Base-by-base conservation (phyloP, 306 rosid species). In the Cicer arietinum region DNA sequence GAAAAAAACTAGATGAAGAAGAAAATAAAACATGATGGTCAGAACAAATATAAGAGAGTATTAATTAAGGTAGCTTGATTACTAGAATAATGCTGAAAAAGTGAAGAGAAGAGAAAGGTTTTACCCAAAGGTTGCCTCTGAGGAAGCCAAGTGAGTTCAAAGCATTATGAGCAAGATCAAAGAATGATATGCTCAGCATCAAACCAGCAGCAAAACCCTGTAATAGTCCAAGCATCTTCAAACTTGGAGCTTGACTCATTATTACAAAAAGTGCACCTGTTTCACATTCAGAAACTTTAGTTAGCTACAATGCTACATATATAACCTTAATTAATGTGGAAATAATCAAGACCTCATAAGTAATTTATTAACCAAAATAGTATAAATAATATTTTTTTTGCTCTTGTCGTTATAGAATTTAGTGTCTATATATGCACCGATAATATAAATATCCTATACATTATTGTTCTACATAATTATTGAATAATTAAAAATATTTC, bases 201-300 rank as follows among this genome's bases (percentile, higher is more conserved):
- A 95, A 85, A 81, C 99, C 99, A 62, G 99, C 98, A 59, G 97
- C 98, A 88, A 95, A 95, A 62, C 96, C 98, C 97, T 95, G 99
- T 77, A 90, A 76, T 65, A 92, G 86, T 42, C 98, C 98, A 65
- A 95, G 99, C 92, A 85, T 82, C 88, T 88, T 95, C 94, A 95
- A 83, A 83, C 87, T 92, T 48, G 97, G 99, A 71, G 99, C 80
- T 78, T 74, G 74, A 75, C 83, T 88, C 45, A 95, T 42, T 70
- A 95, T 83, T n/a, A 95, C 97, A 45, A 90, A 82, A 25, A 95
- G 89, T 18, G 89, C 98, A 81, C 98, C 99, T 95, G 90, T 81
- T 84, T 43, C 78, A 87, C 65, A 65, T 70, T 72, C 69, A 74
- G 48, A 77, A 72, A 43, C 50, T 61, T 80, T 10, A 69, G 77